Conservation (phyloP, 345 rosid species). For the Trapa incisa region DNA sequence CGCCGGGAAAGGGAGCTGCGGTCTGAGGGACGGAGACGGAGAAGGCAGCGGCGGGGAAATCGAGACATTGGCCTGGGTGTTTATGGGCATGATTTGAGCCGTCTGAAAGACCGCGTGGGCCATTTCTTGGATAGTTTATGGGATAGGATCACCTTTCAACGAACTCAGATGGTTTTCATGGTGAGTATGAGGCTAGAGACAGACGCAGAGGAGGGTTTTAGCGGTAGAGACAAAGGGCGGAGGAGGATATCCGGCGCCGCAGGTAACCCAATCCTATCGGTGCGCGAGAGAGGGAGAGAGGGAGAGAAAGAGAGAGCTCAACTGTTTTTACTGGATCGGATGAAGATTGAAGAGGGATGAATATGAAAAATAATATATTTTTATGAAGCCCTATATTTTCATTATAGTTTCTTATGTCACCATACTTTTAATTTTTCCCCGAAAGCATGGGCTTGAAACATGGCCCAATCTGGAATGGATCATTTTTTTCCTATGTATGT, state of each 20-base stretch:
- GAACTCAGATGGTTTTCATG: not conserved
- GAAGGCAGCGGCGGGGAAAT: not conserved
- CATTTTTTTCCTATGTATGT: too few species aligned
- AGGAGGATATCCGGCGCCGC: not conserved
- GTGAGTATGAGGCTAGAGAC: not conserved
- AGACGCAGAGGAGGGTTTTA: not conserved
- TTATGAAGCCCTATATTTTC: not conserved
- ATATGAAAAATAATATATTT: not conserved
- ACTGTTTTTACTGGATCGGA: too few species aligned
- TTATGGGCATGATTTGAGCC: constrained; percentile 12
- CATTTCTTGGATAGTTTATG: not conserved
- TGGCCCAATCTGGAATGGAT: too few species aligned
- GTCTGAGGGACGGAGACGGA: constrained; percentile 11
- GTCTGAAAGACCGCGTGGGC: constrained; percentile 4
- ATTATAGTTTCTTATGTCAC: not conserved
- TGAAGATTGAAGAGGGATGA: not conserved
- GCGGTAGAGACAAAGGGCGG: not conserved
- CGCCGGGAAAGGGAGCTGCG: constrained; percentile 6
- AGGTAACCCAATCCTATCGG: not conserved
- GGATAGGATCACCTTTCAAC: not conserved
- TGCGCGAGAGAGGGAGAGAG: not conserved
- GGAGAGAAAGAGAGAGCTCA: not conserved
- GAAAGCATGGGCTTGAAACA: too few species aligned
- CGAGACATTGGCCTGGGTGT: constrained; percentile 4
- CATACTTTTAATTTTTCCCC: not conserved